Evolutionary conservation across 169 alveolate genomes (phyloP).

Genomic region (Eimeria necatrix): DNA sequence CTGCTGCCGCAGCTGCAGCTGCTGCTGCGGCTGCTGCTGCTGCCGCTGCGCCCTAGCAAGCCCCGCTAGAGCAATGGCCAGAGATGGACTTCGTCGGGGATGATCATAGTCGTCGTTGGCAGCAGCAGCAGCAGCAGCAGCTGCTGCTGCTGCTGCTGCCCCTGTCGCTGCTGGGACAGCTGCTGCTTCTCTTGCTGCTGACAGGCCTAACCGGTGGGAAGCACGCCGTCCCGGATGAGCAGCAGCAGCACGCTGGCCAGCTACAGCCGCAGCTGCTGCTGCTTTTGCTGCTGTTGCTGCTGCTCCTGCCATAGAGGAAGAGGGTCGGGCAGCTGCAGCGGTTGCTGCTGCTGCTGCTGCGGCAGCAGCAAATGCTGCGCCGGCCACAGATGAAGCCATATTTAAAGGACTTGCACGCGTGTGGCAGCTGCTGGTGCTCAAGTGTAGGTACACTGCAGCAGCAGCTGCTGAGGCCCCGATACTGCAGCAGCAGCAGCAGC

Average conservation of each 20-base stretch:
- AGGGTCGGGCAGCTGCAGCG: conserved; percentile 14
- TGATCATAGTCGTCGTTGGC: neutral
- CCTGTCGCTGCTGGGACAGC: neutral
- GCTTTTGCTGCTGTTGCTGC: conserved; percentile 20
- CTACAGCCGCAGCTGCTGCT: neutral
- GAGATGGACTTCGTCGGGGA: too few species aligned
- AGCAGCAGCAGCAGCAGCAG: neutral
- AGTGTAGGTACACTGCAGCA: too few species aligned
- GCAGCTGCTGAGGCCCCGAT: too few species aligned
- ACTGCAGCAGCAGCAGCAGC: too few species aligned
- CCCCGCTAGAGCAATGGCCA: neutral
- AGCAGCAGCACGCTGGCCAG: neutral
- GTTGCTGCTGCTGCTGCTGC: neutral
- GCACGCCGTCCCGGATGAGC: too few species aligned
- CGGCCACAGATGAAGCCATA: neutral
- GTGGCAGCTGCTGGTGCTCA: too few species aligned
- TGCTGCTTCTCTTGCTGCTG: neutral
- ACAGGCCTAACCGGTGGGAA: too few species aligned
- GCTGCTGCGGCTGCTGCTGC: neutral
- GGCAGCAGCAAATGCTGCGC: neutral
- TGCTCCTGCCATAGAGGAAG: neutral
- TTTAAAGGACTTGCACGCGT: too few species aligned
- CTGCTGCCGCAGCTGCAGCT: neutral
- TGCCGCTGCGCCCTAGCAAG: neutral
- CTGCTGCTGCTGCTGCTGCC: neutral